Evolutionary conservation across 1,284 basidiomycete genomes (phyloP).

Genomic region (Leccinum subrobustum): DNA sequence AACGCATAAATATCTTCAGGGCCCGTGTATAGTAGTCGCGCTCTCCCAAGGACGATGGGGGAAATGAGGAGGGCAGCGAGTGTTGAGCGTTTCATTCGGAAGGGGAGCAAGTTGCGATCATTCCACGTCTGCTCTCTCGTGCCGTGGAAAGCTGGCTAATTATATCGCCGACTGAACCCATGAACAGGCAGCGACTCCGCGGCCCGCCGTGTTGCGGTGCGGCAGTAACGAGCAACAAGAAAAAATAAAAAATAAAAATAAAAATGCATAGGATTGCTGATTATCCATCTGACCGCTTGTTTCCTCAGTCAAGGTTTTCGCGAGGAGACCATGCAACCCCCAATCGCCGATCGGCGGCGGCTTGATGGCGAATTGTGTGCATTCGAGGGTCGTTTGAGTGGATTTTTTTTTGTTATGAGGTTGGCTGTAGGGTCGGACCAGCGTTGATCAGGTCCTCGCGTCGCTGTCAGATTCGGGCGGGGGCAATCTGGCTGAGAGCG

Average conservation of each 20-base stretch:
- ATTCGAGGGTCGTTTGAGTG: slow-evolving; percentile 1
- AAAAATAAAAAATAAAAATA: background rate
- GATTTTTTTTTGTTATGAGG: background rate
- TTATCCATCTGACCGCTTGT: slow-evolving; percentile 5
- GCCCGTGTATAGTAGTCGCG: slow-evolving; percentile 61
- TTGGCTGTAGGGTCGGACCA: slow-evolving; percentile 2
- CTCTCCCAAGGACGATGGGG: slow-evolving; percentile 27
- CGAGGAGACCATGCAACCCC: slow-evolving; percentile 27
- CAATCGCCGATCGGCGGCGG: slow-evolving; percentile 31
- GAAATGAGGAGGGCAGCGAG: slow-evolving; percentile 21
- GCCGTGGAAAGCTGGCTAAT: slow-evolving; percentile 26
- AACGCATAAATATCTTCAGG: slow-evolving; percentile 81
- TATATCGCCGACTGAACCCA: slow-evolving; percentile 35
- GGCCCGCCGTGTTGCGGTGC: slow-evolving; percentile 14
- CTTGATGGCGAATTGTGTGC: slow-evolving; percentile 5
- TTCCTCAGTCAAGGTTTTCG: slow-evolving; percentile 14
- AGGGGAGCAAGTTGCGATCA: background rate
- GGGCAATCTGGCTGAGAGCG: slow-evolving; percentile 13
- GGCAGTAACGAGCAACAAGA: background rate
- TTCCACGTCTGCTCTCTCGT: slow-evolving; percentile 15
- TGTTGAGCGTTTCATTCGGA: slow-evolving; percentile 22
- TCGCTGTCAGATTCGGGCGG: slow-evolving; percentile 11
- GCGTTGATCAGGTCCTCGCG: slow-evolving; percentile 20
- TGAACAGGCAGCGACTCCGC: slow-evolving; percentile 24
- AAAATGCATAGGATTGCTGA: background rate